Base-by-base conservation (phyloP, 176 grass and related monocot species). In the Dactylis glomerata region DNA sequence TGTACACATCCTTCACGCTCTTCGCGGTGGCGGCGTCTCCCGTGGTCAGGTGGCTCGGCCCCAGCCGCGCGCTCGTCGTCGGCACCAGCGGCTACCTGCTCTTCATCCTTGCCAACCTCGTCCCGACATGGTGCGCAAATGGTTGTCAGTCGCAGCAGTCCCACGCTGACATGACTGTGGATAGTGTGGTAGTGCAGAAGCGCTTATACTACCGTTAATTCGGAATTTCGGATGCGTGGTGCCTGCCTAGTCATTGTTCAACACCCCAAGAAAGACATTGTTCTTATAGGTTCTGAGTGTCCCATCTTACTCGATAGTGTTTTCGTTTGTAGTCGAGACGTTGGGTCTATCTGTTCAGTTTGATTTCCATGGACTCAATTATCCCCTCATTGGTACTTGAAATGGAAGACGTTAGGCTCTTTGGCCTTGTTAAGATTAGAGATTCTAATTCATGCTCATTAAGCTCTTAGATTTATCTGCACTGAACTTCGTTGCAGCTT, bases 71-170 rank as follows among this genome's bases (percentile, higher is more conserved):
- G 61, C 93, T 98, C 51, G 88, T 98, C 55, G 69, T 98, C 16
- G 93, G 93, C 27, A 88, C 86, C 62, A 96, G 88, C 68, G 91
- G 91, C 23, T 98, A 98, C 82, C 37, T 88, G 47, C 41, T 98
- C 26, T 98, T 98, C 77, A 96, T 98, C 50, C 89, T 94, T 5
- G 86, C 96, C 66, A 98, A 98, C 87, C 84, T 98, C 23, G 91
- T 92, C 68, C 83, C 96, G 5, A 86, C 89, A 69, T 94, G 96
- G 96, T 97, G 69, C 85, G 82, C 75, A n/a, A 16, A 8, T 26
- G 5, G 1, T 38, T 44, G n/a, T 17, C 2, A 24, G 9, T 31
- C 26, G 31, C 9, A 16, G 10, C 28, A 22, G 8, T 75, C 8
- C 1, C 23, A 30, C n/a, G 15, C 31, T 78, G 31, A 13, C 70